Conservation (phyloP, 228 moss, liverwort and hornwort species). For the Sphagnum fallax region DNA sequence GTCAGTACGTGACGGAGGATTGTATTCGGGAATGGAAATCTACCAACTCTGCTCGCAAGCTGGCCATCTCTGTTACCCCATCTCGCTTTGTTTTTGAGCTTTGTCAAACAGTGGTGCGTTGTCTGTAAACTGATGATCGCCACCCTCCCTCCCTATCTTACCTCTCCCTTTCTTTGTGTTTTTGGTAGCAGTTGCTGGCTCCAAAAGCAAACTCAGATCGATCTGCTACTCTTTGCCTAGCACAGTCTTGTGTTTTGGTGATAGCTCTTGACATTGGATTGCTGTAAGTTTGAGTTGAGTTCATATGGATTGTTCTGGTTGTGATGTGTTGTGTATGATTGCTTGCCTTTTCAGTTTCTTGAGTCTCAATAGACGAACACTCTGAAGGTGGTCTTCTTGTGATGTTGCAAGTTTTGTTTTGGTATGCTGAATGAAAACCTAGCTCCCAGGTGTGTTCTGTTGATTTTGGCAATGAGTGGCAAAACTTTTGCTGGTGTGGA, state of each 20-base stretch:
- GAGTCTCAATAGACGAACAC: too few species aligned
- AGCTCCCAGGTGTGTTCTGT: neutral
- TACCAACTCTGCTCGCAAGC: slow-evolving; percentile 73
- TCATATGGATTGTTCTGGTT: neutral
- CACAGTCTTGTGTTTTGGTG: neutral
- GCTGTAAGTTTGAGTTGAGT: neutral
- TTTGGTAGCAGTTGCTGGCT: neutral
- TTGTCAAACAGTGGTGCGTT: slow-evolving; percentile 85
- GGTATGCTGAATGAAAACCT: neutral
- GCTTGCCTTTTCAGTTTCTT: too few species aligned
- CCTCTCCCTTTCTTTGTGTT: neutral
- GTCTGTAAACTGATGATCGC: neutral
- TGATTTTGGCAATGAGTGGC: neutral
- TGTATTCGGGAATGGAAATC: slow-evolving; percentile 82
- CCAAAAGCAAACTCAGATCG: neutral
- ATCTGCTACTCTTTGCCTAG: neutral
- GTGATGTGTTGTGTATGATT: too few species aligned
- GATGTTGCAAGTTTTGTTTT: neutral
- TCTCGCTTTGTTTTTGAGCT: slow-evolving; percentile 84
- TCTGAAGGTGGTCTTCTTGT: neutral
- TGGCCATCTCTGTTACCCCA: slow-evolving; percentile 34
- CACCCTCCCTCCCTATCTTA: neutral
- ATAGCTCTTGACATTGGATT: neutral
- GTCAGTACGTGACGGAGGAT: slow-evolving; percentile 79
- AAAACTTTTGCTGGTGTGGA: too few species aligned